A percentile compares a stretch with the other conserved stretches of the same genome.
Evolutionary conservation across 345 rosid species (phyloP).

Genomic region (Theobroma cacao): DNA sequence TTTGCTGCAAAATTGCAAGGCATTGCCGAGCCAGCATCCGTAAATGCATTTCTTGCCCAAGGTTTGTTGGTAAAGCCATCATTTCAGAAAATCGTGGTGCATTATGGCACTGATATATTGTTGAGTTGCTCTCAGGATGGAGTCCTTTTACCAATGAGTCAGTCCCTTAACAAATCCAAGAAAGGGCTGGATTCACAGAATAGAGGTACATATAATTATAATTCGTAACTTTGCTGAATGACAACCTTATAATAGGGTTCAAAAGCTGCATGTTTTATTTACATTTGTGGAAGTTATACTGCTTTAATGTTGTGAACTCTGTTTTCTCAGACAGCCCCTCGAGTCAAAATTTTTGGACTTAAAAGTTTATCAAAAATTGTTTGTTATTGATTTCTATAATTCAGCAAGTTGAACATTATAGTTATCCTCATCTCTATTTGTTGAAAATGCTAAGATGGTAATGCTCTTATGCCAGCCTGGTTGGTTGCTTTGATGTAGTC

Average conservation of each 20-base stretch:
- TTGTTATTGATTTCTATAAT: not conserved
- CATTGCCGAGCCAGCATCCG: constrained; percentile 48
- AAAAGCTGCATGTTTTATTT: not conserved
- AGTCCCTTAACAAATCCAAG: constrained; percentile 48
- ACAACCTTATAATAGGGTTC: not conserved
- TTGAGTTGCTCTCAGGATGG: constrained; percentile 69
- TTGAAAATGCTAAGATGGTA: not conserved
- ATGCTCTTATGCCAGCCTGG: constrained; percentile 2
- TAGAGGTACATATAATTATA: constrained; percentile 42
- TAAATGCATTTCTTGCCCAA: constrained; percentile 61
- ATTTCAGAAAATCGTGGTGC: constrained; percentile 71
- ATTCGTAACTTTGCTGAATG: not conserved
- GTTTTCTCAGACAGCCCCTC: not conserved
- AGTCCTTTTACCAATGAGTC: constrained; percentile 62
- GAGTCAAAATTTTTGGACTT: not conserved
- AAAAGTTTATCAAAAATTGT: not conserved
- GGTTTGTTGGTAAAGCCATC: constrained; percentile 82
- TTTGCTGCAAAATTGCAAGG: constrained; percentile 87
- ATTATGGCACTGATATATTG: constrained; percentile 57
- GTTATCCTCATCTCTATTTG: not conserved
- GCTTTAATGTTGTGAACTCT: not conserved
- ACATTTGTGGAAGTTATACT: not conserved
- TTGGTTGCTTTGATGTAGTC: not conserved
- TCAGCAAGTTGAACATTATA: not conserved
- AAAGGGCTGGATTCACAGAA: constrained; percentile 43